phyloP scores from a whole-genome alignment of 2,329 filamentous ascomycete genomes.

The Pseudopithomyces maydicus region DNA sequence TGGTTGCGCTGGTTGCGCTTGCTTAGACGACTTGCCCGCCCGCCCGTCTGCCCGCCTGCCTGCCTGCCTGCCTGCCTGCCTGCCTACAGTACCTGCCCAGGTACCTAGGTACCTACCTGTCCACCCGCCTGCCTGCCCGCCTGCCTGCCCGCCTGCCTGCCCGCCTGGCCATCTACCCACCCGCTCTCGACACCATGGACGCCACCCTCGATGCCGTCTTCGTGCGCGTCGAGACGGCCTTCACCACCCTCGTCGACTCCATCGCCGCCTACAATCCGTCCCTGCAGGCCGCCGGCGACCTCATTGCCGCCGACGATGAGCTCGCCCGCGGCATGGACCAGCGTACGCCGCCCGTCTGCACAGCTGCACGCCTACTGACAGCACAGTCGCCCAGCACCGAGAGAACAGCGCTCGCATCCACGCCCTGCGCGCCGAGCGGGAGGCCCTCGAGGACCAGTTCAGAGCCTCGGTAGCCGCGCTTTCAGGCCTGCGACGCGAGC shows the following conservation, averaged over 20 bases:
- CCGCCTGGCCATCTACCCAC: background rate
- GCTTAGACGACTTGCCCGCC: no score
- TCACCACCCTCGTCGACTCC: constrained; percentile 75
- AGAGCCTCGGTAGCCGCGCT: constrained; percentile 72
- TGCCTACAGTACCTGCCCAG: no score
- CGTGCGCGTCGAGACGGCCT: constrained; percentile 53
- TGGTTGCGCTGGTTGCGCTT: no score
- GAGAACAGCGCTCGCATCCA: constrained; percentile 73
- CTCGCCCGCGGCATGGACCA: constrained; percentile 69
- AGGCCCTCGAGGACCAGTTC: constrained; percentile 72
- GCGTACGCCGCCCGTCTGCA: constrained; percentile 51
- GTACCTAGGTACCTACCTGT: no score
- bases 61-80: no score
- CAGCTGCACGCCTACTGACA: constrained; percentile 9
- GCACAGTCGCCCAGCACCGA: constrained; percentile 74
- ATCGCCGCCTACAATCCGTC: constrained; percentile 84
- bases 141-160: background rate
- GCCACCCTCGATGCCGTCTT: constrained; percentile 50
- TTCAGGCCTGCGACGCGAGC: constrained; percentile 73
- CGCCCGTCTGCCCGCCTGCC: no score
- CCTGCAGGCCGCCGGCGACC: constrained; percentile 67
- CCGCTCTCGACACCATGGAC: constrained; percentile 43
- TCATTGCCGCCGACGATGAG: constrained; percentile 71
- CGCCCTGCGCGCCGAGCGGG: constrained; percentile 68
- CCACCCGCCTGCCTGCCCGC: no score